Percentiles rank a stretch among this genome's conserved stretches.
Conservation (phyloP, 164 flowering plant species). For the Chimonanthus salicifolius region DNA sequence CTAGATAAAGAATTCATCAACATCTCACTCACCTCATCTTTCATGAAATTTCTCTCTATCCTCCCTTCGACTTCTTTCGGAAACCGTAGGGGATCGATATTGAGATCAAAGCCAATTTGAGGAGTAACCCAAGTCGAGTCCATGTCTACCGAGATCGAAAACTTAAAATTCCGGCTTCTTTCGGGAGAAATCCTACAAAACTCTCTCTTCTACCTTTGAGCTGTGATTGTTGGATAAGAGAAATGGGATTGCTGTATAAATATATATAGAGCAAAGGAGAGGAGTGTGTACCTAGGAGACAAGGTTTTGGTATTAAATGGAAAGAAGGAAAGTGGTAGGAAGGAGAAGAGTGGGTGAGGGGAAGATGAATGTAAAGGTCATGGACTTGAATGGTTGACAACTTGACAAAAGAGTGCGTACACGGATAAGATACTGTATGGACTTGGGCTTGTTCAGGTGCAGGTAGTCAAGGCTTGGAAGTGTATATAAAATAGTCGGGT, state of each 20-base stretch:
- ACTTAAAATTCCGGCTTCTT: no score
- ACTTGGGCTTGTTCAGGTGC: background rate
- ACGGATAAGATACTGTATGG: background rate
- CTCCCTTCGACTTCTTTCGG: background rate
- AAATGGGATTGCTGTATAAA: background rate
- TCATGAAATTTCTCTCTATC: background rate
- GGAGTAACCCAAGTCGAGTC: conserved; percentile 1
- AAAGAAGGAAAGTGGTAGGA: background rate
- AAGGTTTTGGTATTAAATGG: background rate
- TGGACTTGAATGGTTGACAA: background rate
- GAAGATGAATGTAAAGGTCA: background rate
- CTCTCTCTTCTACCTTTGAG: background rate
- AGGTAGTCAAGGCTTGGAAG: background rate
- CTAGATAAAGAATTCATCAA: background rate
- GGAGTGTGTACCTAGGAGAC: background rate
- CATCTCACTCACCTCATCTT: conserved; percentile 3
- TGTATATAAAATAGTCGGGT: background rate
- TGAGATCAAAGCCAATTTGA: conserved; percentile 4
- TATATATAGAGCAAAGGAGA: background rate
- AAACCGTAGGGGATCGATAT: background rate
- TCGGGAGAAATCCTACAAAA: no score
- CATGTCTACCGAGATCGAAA: background rate
- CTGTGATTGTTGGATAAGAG: background rate
- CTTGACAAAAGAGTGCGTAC: background rate
- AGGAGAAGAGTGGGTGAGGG: no score